Conservation (phyloP, 208 protist genomes). For the Leishmania braziliensis region DNA sequence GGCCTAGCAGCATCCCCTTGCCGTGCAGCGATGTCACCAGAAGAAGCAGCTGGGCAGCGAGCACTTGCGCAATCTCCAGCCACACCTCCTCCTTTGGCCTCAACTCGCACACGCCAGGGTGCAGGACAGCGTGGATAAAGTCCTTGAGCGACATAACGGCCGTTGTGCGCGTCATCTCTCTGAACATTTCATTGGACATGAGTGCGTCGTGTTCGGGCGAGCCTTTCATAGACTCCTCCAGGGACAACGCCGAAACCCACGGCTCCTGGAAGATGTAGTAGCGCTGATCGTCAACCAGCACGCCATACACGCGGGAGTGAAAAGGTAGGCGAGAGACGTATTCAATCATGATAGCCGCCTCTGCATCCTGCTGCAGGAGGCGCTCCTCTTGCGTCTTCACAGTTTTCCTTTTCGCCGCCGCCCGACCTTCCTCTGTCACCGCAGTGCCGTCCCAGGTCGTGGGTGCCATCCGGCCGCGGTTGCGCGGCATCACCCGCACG, state of each 20-base stretch:
- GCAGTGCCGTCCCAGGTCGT: conserved; percentile 13
- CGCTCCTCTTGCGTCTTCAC: conserved; percentile 49
- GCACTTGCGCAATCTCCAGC: conserved; percentile 65
- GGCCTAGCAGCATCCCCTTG: conserved; percentile 81
- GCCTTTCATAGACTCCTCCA: conserved; percentile 46
- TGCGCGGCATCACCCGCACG: conserved; percentile 73
- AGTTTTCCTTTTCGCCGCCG: conserved; percentile 9
- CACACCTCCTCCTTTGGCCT: conserved; percentile 44
- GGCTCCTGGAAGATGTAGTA: conserved; percentile 87
- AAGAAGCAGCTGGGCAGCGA: conserved; percentile 70
- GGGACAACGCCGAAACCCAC: conserved; percentile 71
- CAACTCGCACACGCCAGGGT: conserved; percentile 20
- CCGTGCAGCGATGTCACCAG: conserved; percentile 74
- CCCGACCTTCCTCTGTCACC: neutral
- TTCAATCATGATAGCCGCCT: conserved; percentile 80
- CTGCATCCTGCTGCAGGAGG: conserved; percentile 62
- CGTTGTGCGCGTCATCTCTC: conserved; percentile 40
- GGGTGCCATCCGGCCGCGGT: conserved; percentile 55
- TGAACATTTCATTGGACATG: conserved; percentile 56
- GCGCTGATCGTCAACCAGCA: conserved; percentile 74
- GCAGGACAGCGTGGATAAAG: conserved; percentile 65
- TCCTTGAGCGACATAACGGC: conserved; percentile 76
- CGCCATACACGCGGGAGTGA: conserved; percentile 66
- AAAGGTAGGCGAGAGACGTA: conserved; percentile 80
- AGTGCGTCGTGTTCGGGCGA: conserved; percentile 39